Evolutionary conservation across 176 grass and related monocot species (phyloP).

Genomic region (Eragrostis nindensis): DNA sequence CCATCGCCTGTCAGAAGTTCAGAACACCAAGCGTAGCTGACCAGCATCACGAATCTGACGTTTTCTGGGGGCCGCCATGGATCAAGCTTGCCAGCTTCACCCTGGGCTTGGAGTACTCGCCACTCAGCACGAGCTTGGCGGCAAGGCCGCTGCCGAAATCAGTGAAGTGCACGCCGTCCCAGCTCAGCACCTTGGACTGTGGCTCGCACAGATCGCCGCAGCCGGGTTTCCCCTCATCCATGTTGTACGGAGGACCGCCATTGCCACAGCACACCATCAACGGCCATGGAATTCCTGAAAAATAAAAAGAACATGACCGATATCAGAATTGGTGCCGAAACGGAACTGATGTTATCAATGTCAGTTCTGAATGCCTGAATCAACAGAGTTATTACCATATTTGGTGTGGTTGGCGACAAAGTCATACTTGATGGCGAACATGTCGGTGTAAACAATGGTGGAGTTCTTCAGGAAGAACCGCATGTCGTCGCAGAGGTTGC

Average conservation of each 20-base stretch:
- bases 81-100: conserved; percentile 64
- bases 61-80: conserved; percentile 43
- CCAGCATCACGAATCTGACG: conserved; percentile 44
- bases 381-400: conserved; percentile 51
- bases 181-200: conserved; percentile 52
- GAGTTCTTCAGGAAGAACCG: conserved; percentile 52
- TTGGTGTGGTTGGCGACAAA: conserved; percentile 75
- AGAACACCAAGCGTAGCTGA: neutral
- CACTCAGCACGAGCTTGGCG: conserved; percentile 38
- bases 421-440: conserved; percentile 88
- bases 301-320: neutral
- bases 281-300: conserved; percentile 69
- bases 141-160: conserved; percentile 54
- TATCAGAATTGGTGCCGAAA: neutral
- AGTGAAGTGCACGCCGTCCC: conserved; percentile 63
- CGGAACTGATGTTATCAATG: neutral
- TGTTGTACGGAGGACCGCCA: conserved; percentile 75
- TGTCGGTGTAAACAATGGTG: conserved; percentile 80
- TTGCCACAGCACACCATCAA: conserved; percentile 81
- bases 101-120: conserved; percentile 58
- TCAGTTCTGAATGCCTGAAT: conserved; percentile 1
- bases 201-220: conserved; percentile 50
- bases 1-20: neutral
- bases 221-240: conserved; percentile 24
- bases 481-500: conserved; percentile 55